Conservation (phyloP, 2,329 filamentous ascomycete species). For the Ascosphaera aggregata region DNA sequence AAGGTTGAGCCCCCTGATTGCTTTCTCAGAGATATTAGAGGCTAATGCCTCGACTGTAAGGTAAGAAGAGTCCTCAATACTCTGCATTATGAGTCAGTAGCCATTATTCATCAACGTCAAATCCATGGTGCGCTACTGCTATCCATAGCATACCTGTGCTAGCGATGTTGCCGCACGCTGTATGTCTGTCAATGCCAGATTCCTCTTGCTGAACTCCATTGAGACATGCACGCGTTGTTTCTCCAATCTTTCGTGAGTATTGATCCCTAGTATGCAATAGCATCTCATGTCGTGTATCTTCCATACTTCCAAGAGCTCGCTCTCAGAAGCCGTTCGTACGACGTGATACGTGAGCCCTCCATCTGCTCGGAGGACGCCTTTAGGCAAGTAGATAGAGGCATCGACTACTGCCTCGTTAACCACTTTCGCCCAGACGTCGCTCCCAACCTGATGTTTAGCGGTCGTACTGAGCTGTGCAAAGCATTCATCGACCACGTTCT, state of each 20-base stretch:
- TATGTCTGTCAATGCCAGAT: too few relatives aligned
- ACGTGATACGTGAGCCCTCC: constrained; percentile 18
- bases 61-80: constrained; percentile 24
- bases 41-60: constrained; percentile 28
- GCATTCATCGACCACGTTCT: background rate
- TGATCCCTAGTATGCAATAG: constrained; percentile 27
- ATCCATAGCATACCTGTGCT: too few relatives aligned
- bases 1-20: constrained; percentile 22
- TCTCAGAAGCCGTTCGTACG: constrained; percentile 9
- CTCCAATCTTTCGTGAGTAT: constrained; percentile 26
- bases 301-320: constrained; percentile 15
- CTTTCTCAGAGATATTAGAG: constrained; percentile 23
- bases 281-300: constrained; percentile 21
- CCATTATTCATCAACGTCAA: too few relatives aligned
- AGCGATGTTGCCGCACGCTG: too few relatives aligned
- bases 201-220: constrained; percentile 14
- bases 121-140: too few relatives aligned
- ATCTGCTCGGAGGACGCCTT: constrained; percentile 21
- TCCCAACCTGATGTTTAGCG: constrained; percentile 8
- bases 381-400: constrained; percentile 19
- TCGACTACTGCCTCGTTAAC: constrained; percentile 14
- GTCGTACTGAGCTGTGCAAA: constrained; percentile 1
- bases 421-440: constrained; percentile 8
- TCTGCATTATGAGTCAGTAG: constrained; percentile 9
- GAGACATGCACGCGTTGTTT: constrained; percentile 25